Conservation (phyloP, 768 basidiomycete genomes). For the Suillus paluster region DNA sequence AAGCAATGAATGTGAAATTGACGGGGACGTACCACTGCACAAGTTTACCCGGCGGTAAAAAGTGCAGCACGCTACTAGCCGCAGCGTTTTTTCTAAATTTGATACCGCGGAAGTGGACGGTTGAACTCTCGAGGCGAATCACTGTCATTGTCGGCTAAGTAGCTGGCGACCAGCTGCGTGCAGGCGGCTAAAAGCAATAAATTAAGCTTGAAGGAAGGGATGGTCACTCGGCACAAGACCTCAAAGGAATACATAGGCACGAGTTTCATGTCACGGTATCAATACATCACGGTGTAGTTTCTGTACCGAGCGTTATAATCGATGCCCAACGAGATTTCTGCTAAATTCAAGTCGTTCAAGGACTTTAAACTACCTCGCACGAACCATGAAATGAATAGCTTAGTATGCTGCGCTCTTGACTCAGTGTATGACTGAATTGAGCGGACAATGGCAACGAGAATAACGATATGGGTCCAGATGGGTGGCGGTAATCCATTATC, state of each 20-base stretch:
- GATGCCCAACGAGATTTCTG: too few species aligned
- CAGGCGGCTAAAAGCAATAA: background rate
- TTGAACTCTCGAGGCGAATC: background rate
- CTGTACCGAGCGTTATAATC: background rate
- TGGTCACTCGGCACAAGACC: background rate
- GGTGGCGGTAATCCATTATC: background rate
- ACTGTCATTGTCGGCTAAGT: background rate
- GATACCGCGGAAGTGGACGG: background rate
- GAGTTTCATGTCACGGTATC: background rate
- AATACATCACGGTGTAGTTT: background rate
- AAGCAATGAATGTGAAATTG: background rate
- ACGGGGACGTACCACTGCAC: background rate
- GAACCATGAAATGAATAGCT: too few species aligned
- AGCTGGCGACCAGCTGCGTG: background rate
- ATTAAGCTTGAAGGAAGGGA: background rate
- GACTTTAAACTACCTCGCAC: too few species aligned
- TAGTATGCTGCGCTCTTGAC: too few species aligned
- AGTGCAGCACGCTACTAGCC: too few species aligned
- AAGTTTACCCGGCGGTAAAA: background rate
- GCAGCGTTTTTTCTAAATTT: background rate
- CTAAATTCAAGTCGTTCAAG: too few species aligned
- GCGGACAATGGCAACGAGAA: slow-evolving; percentile 1
- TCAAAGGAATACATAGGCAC: background rate
- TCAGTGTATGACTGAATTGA: background rate
- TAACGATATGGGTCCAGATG: background rate